Evolutionary conservation across 2,329 filamentous ascomycete species (phyloP).

Genomic region (Monosporascus sp.): DNA sequence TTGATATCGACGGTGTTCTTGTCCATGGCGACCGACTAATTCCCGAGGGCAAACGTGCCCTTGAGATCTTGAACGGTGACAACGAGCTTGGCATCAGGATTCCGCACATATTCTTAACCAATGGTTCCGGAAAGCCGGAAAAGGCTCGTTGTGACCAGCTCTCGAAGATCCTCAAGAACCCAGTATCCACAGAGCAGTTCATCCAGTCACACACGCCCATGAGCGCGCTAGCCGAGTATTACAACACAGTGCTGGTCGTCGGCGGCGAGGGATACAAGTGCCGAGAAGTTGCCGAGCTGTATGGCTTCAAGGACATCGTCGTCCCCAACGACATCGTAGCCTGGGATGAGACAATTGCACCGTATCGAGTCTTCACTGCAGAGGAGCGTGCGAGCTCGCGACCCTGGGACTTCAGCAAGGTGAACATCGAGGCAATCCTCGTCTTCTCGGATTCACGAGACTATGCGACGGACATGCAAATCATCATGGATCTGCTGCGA

Average conservation of each 20-base stretch:
- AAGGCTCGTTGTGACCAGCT: constrained; percentile 60
- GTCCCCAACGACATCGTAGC: constrained; percentile 70
- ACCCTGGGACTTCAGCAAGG: constrained; percentile 66
- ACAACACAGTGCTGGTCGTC: constrained; percentile 69
- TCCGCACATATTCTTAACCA: constrained; percentile 68
- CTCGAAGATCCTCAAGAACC: constrained; percentile 58
- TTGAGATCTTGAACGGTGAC: constrained; percentile 69
- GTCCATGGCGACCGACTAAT: constrained; percentile 69
- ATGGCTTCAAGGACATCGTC: constrained; percentile 69
- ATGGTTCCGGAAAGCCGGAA: constrained; percentile 69
- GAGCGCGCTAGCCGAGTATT: constrained; percentile 71
- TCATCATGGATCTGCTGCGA: constrained; percentile 68
- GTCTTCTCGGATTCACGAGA: constrained; percentile 71
- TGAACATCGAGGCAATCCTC: constrained; percentile 68
- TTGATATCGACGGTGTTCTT: constrained; percentile 73
- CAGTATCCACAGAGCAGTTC: constrained; percentile 67
- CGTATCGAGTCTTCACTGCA: constrained; percentile 62
- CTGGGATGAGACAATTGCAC: constrained; percentile 63
- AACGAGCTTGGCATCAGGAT: constrained; percentile 77
- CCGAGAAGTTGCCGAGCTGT: constrained; percentile 66
- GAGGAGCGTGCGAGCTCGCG: constrained; percentile 62
- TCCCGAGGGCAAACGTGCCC: constrained; percentile 58
- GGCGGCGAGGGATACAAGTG: constrained; percentile 72
- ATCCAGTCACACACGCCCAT: constrained; percentile 75
- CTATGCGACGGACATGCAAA: constrained; percentile 70